Percentiles rank a stretch among this genome's conserved stretches.
phyloP scores from a whole-genome alignment of 2,329 filamentous ascomycete genomes.

The Talaromyces albobiverticillius region DNA sequence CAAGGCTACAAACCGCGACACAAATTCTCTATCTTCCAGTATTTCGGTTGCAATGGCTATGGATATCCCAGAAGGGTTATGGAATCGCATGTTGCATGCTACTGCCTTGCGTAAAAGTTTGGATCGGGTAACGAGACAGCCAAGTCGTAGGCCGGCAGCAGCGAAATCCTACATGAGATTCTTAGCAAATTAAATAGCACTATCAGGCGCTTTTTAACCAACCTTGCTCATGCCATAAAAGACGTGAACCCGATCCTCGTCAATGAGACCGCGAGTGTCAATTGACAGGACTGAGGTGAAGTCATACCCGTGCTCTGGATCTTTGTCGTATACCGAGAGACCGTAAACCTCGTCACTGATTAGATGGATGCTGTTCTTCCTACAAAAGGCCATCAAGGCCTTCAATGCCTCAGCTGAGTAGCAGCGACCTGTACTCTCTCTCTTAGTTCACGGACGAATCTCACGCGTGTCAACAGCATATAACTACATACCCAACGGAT shows the following conservation, averaged over 20 bases:
- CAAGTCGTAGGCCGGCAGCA: constrained; percentile 28
- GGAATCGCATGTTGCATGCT: constrained; percentile 28
- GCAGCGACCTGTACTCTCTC: constrained; percentile 35
- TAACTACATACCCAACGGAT: constrained; percentile 41
- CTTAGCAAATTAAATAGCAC: neutral
- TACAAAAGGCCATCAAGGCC: constrained; percentile 49
- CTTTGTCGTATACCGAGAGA: constrained; percentile 45
- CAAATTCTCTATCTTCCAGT: constrained; percentile 36
- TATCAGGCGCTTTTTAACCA: neutral
- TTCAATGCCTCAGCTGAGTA: constrained; percentile 43
- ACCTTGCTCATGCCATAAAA: constrained; percentile 43
- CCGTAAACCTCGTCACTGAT: constrained; percentile 59
- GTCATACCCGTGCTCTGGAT: constrained; percentile 21
- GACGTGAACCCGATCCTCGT: constrained; percentile 50
- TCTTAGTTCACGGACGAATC: constrained; percentile 1
- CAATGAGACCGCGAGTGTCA: constrained; percentile 42
- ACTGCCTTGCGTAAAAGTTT: constrained; percentile 20
- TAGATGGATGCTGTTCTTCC: constrained; percentile 50
- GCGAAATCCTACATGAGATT: constrained; percentile 24
- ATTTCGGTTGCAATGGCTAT: constrained; percentile 29
- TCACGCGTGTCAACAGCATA: too few relatives aligned
- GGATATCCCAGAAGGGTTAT: constrained; percentile 25
- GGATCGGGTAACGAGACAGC: constrained; percentile 27
- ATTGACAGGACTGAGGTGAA: constrained; percentile 50
- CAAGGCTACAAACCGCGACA: constrained; percentile 28